Evolutionary conservation across 2,329 filamentous ascomycete species (phyloP).

Genomic region (Paecilomyces fulvus): DNA sequence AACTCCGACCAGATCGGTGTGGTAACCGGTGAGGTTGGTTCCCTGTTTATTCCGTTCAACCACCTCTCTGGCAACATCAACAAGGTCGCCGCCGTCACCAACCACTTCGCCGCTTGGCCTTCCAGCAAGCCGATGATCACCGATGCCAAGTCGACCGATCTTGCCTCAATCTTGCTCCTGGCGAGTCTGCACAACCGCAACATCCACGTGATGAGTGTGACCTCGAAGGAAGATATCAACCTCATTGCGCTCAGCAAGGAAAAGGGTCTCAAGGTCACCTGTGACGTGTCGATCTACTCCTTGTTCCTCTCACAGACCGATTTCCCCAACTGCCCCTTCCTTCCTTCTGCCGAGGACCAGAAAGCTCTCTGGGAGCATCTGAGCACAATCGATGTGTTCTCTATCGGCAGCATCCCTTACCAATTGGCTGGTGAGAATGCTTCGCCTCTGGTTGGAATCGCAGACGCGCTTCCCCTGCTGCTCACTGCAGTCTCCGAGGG

Average conservation of each 20-base stretch:
- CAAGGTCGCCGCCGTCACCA: conserved; percentile 70
- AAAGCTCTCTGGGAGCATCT: conserved; percentile 66
- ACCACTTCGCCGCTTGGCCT: conserved; percentile 72
- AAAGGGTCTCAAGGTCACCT: conserved; percentile 74
- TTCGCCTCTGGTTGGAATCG: conserved; percentile 58
- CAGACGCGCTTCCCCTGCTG: conserved; percentile 64
- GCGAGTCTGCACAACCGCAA: conserved; percentile 70
- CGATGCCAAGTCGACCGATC: conserved; percentile 69
- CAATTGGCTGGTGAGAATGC: conserved; percentile 56
- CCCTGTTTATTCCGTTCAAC: conserved; percentile 76
- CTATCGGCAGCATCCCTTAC: conserved; percentile 68
- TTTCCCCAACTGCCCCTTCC: conserved; percentile 56
- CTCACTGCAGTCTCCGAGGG: conserved; percentile 69
- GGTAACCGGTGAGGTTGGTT: conserved; percentile 65
- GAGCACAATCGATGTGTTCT: conserved; percentile 68
- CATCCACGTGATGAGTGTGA: conserved; percentile 72
- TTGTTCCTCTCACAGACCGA: conserved; percentile 66
- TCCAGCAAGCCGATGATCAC: conserved; percentile 71
- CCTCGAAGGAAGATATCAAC: conserved; percentile 70
- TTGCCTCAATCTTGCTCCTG: conserved; percentile 70
- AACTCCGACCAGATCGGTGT: conserved; percentile 69
- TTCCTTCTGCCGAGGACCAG: conserved; percentile 62
- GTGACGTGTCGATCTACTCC: conserved; percentile 72
- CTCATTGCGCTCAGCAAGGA: conserved; percentile 69
- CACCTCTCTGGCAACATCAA: conserved; percentile 72